Evolutionary conservation across 2,329 filamentous ascomycete genomes (phyloP).

Genomic region (Penicillium sp.): DNA sequence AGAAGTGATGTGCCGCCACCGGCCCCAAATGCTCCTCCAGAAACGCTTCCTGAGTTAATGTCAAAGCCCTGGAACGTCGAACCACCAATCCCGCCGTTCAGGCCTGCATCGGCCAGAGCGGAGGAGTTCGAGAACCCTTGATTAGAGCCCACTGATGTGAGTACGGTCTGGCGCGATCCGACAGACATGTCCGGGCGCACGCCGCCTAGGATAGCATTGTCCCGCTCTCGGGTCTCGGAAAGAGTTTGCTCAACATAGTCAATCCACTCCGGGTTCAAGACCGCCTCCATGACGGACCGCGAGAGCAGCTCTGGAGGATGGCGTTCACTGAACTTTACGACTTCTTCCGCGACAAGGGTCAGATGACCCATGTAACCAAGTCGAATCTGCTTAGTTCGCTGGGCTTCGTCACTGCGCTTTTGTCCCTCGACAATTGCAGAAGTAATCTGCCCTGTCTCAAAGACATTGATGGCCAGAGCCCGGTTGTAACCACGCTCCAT

Average conservation of each 20-base stretch:
- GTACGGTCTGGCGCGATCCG: conserved; percentile 72
- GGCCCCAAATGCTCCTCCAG: conserved; percentile 69
- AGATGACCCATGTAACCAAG: conserved; percentile 98
- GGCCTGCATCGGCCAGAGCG: conserved; percentile 77
- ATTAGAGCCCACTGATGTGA: conserved; percentile 62
- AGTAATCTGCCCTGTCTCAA: conserved; percentile 87
- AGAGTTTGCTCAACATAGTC: conserved; percentile 92
- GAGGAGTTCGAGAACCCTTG: conserved; percentile 65
- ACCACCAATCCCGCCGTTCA: conserved; percentile 66
- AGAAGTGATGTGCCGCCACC: conserved; percentile 70
- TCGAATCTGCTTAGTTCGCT: conserved; percentile 81
- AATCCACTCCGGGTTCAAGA: conserved; percentile 89
- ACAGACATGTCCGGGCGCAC: conserved; percentile 90
- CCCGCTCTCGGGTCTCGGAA: conserved; percentile 89
- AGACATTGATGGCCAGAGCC: conserved; percentile 85
- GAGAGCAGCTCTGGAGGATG: conserved; percentile 88
- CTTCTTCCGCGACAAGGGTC: conserved; percentile 95
- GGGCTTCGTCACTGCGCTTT: conserved; percentile 80
- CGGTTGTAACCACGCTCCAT: conserved; percentile 97
- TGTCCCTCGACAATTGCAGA: conserved; percentile 92
- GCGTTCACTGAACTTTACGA: conserved; percentile 96
- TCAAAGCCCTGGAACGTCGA: conserved; percentile 66
- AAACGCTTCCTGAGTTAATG: conserved; percentile 67
- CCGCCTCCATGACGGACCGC: conserved; percentile 80
- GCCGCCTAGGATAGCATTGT: conserved; percentile 97